Evolutionary conservation across 148 eudicot species (phyloP), one percentile per base, ranked within the genome.

Genomic region (Bassia scoparia): DNA sequence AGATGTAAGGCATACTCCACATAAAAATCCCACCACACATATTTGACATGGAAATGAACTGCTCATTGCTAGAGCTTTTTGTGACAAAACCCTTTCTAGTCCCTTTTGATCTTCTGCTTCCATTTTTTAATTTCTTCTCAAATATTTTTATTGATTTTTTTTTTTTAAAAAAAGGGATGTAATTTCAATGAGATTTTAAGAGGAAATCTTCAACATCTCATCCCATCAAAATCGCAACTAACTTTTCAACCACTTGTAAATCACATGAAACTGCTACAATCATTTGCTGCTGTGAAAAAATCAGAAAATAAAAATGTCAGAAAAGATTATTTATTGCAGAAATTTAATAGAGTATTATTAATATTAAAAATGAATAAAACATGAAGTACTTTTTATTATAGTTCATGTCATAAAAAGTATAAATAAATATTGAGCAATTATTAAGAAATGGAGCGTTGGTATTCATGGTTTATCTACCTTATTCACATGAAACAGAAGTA

Each of bases 21-120:
- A 80, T 1, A 96, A 86, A 38, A 96, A 96, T 4, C 97, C 99
- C 62, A 87, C 79, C 17, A 87, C 99, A 87, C 99, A 96, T 27
- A 96, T 78, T 80, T 90, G 92, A 71, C 99, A 96, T 58, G 96
- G 87, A 74, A 86, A 96, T 76, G 97, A 96, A 46, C 78, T 90
- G 50, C 97, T 84, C 86, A 96, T 85, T 65, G 85, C 87, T 48
- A 86, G 44, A 43, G 97, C 99, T 68, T 78, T 96, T 71, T 88
- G 94, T 31, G 97, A 96, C 15, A 96, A 79, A 7, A 89, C 84
- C 74, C 94, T 90, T 43, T 95, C 97, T 15, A 92, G 78, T 59
- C 86, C 80, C 80, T 86, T 87, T 15, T 81, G 77, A 68, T 87
- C 84, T 56, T 80, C 76, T 69, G 52, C 21, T 73, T 91, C 94